phyloP scores from a whole-genome alignment of 1,284 basidiomycete genomes.

The Heimioporus retisporus region DNA sequence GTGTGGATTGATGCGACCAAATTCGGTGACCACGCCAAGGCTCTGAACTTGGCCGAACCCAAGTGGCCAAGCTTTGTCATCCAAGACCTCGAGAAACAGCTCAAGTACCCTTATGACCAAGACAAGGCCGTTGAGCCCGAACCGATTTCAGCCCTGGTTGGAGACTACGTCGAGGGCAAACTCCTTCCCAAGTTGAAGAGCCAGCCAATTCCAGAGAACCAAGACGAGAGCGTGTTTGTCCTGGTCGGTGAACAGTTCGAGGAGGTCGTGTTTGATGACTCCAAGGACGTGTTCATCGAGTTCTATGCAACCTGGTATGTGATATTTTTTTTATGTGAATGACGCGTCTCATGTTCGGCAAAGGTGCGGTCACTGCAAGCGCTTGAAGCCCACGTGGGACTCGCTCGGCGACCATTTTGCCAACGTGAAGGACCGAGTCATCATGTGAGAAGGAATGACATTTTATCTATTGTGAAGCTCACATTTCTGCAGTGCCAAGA shows the following conservation, averaged over 20 bases:
- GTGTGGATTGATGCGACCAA: slow-evolving; percentile 98
- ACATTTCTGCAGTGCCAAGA: slow-evolving; percentile 81
- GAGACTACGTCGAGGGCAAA: slow-evolving; percentile 77
- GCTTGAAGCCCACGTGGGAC: slow-evolving; percentile 96
- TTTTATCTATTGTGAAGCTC: slow-evolving; percentile 9
- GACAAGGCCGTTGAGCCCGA: slow-evolving; percentile 67
- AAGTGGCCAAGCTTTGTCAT: slow-evolving; percentile 97
- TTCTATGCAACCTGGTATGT: slow-evolving; percentile 96
- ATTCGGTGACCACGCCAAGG: slow-evolving; percentile 96
- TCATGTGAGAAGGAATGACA: slow-evolving; percentile 69
- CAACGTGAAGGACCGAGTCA: slow-evolving; percentile 79
- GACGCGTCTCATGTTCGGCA: slow-evolving; percentile 13
- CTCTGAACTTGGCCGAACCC: slow-evolving; percentile 86
- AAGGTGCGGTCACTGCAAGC: slow-evolving; percentile 97
- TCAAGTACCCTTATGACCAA: slow-evolving; percentile 93
- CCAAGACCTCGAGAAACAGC: slow-evolving; percentile 86
- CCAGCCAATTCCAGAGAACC: slow-evolving; percentile 85
- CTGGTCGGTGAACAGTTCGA: slow-evolving; percentile 96
- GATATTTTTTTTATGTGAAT: neutral
- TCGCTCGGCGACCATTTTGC: slow-evolving; percentile 90
- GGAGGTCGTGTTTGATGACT: slow-evolving; percentile 85
- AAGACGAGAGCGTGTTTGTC: slow-evolving; percentile 87
- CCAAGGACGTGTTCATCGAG: slow-evolving; percentile 97
- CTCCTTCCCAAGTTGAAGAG: slow-evolving; percentile 93
- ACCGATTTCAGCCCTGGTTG: slow-evolving; percentile 70